These are phyloP conservation scores for Fusarium virguliforme DNA, from an alignment of 2,329 filamentous ascomycete genomes.

Conservation along the genomic window DNA sequence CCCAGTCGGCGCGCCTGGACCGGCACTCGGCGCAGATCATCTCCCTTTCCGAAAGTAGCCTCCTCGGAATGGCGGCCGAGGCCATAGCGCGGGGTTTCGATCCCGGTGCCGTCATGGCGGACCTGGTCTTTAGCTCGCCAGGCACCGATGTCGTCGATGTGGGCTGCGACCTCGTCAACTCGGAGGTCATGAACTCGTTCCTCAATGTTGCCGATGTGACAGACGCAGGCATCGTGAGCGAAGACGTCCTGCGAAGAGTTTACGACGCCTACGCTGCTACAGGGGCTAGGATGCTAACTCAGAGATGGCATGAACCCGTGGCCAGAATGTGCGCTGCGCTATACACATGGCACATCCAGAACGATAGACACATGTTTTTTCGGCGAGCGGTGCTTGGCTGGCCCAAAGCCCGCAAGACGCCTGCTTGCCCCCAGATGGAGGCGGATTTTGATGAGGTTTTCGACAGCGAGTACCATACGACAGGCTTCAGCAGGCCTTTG, in stretches of 20 bases:
- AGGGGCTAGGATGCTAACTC: constrained; percentile 52
- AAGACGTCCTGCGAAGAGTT: constrained; percentile 38
- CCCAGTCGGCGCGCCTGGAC: constrained; percentile 38
- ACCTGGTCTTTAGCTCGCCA: constrained; percentile 48
- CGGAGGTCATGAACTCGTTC: constrained; percentile 49
- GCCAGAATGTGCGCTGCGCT: constrained; percentile 53
- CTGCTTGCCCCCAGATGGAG: constrained; percentile 47
- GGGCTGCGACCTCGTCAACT: constrained; percentile 45
- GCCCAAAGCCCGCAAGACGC: constrained; percentile 51
- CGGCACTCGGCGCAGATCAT: constrained; percentile 45
- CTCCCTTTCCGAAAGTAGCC: constrained; percentile 45
- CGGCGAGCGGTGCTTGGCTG: constrained; percentile 53
- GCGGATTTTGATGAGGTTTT: constrained; percentile 54
- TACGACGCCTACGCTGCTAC: constrained; percentile 45
- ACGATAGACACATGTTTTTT: constrained; percentile 54
- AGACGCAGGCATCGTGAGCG: constrained; percentile 39
- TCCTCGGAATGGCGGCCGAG: constrained; percentile 47
- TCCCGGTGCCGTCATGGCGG: constrained; percentile 43
- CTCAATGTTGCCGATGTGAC: constrained; percentile 44
- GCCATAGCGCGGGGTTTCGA: constrained; percentile 44
- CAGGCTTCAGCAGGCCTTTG: constrained; percentile 49
- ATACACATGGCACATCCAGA: constrained; percentile 55
- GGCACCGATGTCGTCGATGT: constrained; percentile 48
- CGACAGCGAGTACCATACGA: constrained; percentile 49
- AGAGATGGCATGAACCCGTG: constrained; percentile 54